A percentile compares a stretch with the other conserved stretches of the same genome.
Conservation (phyloP, 768 basidiomycete species). For the Phlegmacium glaucopus region DNA sequence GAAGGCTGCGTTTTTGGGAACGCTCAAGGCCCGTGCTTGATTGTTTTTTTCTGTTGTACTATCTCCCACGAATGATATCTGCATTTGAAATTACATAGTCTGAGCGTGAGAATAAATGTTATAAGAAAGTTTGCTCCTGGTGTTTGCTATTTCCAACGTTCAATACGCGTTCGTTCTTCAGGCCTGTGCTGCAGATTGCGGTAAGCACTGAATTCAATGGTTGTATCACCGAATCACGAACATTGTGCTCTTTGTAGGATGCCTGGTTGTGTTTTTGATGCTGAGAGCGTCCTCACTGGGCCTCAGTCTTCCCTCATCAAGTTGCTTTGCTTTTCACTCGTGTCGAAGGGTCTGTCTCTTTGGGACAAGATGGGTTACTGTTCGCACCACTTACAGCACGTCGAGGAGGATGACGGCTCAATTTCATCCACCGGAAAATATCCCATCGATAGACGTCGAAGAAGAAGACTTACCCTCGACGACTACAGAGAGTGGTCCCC, state of each 20-base stretch:
- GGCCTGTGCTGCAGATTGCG: slow-evolving; percentile 26
- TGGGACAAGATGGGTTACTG: slow-evolving; percentile 13
- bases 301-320: slow-evolving; percentile 45
- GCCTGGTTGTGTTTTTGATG: slow-evolving; percentile 76
- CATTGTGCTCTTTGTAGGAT: slow-evolving; percentile 45
- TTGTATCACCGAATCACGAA: neutral
- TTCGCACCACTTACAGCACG: neutral
- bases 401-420: neutral
- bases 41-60: slow-evolving; percentile 35
- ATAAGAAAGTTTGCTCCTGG: slow-evolving; percentile 15
- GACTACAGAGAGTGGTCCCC: neutral
- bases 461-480: neutral
- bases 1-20: slow-evolving; percentile 92
- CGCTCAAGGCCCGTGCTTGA: slow-evolving; percentile 82
- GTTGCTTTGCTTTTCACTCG: slow-evolving; percentile 29
- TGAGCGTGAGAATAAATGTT: slow-evolving; percentile 18
- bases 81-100: too few species aligned
- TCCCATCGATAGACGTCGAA: neutral
- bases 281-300: slow-evolving; percentile 79
- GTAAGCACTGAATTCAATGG: slow-evolving; percentile 4
- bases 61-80: too few species aligned
- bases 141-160: slow-evolving; percentile 1
- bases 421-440: neutral
- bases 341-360: slow-evolving; percentile 29
- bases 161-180: slow-evolving; percentile 28